phyloP scores from a whole-genome alignment of 345 rosid genomes.

The Carallia pectinifolia region DNA sequence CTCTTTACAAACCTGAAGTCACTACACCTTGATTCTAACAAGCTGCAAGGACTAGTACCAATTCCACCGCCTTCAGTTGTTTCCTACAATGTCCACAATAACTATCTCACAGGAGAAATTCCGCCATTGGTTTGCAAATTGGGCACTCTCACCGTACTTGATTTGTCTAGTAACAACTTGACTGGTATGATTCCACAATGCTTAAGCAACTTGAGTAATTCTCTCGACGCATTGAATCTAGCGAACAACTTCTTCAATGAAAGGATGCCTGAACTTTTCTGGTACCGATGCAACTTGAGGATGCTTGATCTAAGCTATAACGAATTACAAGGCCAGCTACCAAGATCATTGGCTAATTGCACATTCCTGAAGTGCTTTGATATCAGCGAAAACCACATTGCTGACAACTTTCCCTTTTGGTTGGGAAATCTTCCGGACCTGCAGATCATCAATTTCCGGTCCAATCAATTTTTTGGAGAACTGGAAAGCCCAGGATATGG shows the following conservation, averaged over 20 bases:
- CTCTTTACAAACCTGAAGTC: background rate
- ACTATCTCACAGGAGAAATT: slow-evolving; percentile 19
- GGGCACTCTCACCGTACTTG: background rate
- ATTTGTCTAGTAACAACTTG: slow-evolving; percentile 21
- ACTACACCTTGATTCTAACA: slow-evolving; percentile 10
- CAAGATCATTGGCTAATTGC: background rate
- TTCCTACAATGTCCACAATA: slow-evolving; percentile 1
- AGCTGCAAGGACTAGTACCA: slow-evolving; percentile 20
- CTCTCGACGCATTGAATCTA: background rate
- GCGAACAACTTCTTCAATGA: background rate
- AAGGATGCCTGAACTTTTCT: background rate
- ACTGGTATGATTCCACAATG: slow-evolving; percentile 30
- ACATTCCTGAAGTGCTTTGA: too few species aligned
- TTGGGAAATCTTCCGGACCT: too few species aligned
- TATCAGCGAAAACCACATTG: too few species aligned
- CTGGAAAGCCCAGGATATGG: too few species aligned
- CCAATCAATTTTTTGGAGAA: slow-evolving; percentile 4
- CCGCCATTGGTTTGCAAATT: slow-evolving; percentile 11
- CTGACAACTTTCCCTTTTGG: background rate
- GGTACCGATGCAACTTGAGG: background rate
- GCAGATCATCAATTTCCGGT: too few species aligned
- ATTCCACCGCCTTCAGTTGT: background rate
- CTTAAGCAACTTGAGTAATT: slow-evolving; percentile 9
- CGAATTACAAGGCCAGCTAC: background rate
- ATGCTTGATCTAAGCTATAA: background rate